Evolutionary conservation across 2,329 filamentous ascomycete species (phyloP).

Genomic region (Phyllosticta paracitricarpa): DNA sequence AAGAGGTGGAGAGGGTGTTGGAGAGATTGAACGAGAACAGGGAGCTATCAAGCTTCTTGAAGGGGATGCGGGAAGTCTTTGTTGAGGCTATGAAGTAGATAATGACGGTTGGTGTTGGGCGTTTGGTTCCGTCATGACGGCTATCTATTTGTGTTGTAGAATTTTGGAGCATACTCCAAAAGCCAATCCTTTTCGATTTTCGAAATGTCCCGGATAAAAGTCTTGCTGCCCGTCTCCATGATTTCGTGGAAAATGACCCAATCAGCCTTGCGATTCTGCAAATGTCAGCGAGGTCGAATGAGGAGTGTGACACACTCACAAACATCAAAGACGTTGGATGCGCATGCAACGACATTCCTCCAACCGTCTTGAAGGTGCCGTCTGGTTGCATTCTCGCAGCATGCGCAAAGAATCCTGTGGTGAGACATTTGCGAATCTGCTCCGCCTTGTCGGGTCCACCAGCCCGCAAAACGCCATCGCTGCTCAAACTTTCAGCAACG

Average conservation of each 20-base stretch:
- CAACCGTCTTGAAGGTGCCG: constrained; percentile 81
- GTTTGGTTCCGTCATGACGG: neutral
- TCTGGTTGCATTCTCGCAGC: constrained; percentile 90
- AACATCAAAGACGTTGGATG: constrained; percentile 94
- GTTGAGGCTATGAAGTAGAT: constrained; percentile 42
- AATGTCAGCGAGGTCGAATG: neutral
- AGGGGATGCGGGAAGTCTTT: constrained; percentile 75
- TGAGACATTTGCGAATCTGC: constrained; percentile 73
- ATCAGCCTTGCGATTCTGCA: constrained; percentile 75
- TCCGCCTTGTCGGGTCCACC: constrained; percentile 49
- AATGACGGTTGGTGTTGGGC: neutral
- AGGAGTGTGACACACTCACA: constrained; percentile 31
- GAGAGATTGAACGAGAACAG: constrained; percentile 73
- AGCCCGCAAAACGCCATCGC: constrained; percentile 26
- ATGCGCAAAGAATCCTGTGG: constrained; percentile 85
- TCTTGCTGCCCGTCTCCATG: constrained; percentile 80
- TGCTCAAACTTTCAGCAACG: constrained; percentile 52
- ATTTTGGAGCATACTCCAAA: constrained; percentile 76
- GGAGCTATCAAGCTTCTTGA: constrained; percentile 61
- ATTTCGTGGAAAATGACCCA: constrained; percentile 96
- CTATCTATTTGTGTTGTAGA: constrained; percentile 21
- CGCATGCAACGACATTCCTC: constrained; percentile 66
- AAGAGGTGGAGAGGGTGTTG: constrained; percentile 65
- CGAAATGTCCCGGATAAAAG: constrained; percentile 82
- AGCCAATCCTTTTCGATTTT: constrained; percentile 92